Base-by-base conservation (phyloP, 495 filamentous ascomycete species). In the Neurospora sp. region DNA sequence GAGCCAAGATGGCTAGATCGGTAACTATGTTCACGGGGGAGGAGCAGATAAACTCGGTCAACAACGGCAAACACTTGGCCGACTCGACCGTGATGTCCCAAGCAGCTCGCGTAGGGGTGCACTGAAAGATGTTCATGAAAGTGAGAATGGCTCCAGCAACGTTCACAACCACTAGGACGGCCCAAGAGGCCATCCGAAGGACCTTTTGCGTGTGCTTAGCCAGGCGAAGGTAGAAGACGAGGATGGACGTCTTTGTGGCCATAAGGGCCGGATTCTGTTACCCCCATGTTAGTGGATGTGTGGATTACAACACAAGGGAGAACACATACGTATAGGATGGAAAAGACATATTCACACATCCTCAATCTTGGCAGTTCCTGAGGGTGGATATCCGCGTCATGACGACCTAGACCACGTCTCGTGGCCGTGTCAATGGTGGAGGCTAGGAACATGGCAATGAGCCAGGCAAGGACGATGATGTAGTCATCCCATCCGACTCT, bases 241-340 rank as follows among this genome's bases (percentile, higher is more conserved):
- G 87, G 74, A 98, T 93, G n/a, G 93, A 95, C 5, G 93, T 93
- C 82, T 97, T 98, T 69, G 93, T 90, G 1, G 89, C 87, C 90
- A 93, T 93, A 71, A 97, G 86, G 5, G 93, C 91, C 14, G 95
- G 94, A 78, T 97, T 96, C 93, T 97, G 73, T 31, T 45, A 27
- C 47, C n/a, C 10, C n/a, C 10, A 39, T 61, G 53, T 81, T 65
- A 61, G 53, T 80, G 69, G 39, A 22, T 53, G 18, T 20, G 8
- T 10, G 37, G 27, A 27, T 16, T 39, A 71, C 39, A 70, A n/a
- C 9, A 2, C 18, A 22, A n/a, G 4, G 38, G 35, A 40, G 45
- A 38, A 59, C 9, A 87, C 91, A 72, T 80, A 93, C 92, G 79
- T 96, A 96, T 69, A 96, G 83, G 18, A 94, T 87, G n/a, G 90